These are phyloP conservation scores for Penicillium sp. DNA, from an alignment of 2,329 filamentous ascomycete genomes.

Conservation along the genomic window DNA sequence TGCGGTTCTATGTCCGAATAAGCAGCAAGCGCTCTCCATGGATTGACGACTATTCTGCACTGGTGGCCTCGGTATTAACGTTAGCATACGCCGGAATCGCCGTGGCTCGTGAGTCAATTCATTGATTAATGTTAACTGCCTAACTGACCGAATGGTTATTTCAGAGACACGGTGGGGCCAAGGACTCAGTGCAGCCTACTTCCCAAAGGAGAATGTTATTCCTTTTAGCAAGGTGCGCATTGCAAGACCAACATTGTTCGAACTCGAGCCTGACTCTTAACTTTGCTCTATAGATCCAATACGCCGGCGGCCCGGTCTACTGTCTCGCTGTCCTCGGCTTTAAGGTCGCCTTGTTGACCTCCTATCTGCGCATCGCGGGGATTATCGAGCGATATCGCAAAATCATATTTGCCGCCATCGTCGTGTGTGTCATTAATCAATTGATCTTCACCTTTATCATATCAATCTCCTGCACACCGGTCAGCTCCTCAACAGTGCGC, in stretches of 20 bases:
- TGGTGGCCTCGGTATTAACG: constrained; percentile 17
- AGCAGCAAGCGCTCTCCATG: constrained; percentile 15
- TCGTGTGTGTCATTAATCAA: constrained; percentile 34
- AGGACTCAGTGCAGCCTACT: constrained; percentile 14
- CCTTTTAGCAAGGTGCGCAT: constrained; percentile 21
- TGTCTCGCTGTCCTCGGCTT: constrained; percentile 36
- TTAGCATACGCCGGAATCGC: constrained; percentile 14
- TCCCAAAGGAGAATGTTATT: constrained; percentile 21
- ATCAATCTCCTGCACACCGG: constrained; percentile 23
- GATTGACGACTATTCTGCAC: constrained; percentile 24
- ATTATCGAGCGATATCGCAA: constrained; percentile 31
- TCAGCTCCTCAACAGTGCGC: constrained; percentile 4
- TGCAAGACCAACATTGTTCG: background rate
- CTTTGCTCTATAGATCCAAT: constrained; percentile 19
- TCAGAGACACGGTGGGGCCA: constrained; percentile 25
- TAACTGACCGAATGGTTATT: background rate
- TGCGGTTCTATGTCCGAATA: constrained; percentile 22
- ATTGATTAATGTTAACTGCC: background rate
- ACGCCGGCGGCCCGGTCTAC: constrained; percentile 23
- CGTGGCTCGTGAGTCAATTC: constrained; percentile 17
- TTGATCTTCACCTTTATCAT: constrained; percentile 26
- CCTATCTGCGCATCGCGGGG: constrained; percentile 42
- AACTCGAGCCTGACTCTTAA: background rate
- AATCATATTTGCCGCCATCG: constrained; percentile 29
- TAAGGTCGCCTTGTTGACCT: constrained; percentile 42